Evolutionary conservation across 202 grass and related monocot genomes (phyloP).

Genomic region (Cymbopogon flexuosus): DNA sequence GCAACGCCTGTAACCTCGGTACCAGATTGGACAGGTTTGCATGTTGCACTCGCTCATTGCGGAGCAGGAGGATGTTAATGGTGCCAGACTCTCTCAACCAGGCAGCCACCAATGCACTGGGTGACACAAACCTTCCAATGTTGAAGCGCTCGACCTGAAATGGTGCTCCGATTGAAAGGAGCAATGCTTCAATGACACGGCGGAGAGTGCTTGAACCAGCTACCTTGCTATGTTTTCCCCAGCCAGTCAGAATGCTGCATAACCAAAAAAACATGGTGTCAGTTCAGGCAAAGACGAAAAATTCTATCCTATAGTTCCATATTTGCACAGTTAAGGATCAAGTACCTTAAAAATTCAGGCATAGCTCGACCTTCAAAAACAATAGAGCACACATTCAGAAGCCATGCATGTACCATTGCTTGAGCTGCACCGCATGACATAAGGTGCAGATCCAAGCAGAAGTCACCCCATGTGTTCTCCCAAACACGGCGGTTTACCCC

Average conservation of each 20-base stretch:
- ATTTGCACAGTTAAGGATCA: constrained; percentile 11
- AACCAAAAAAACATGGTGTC: constrained; percentile 4
- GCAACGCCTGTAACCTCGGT: constrained; percentile 61
- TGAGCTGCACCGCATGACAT: constrained; percentile 97
- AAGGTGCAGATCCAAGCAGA: constrained; percentile 83
- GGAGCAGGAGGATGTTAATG: constrained; percentile 66
- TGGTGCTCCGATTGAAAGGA: constrained; percentile 76
- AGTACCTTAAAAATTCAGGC: constrained; percentile 85
- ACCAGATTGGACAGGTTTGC: constrained; percentile 36
- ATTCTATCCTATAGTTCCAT: not conserved
- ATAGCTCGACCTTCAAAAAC: constrained; percentile 75
- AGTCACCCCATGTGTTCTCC: constrained; percentile 85
- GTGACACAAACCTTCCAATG: constrained; percentile 75
- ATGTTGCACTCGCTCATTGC: constrained; percentile 40
- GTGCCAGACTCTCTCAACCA: constrained; percentile 79
- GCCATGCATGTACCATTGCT: constrained; percentile 91
- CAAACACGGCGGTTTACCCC: constrained; percentile 76
- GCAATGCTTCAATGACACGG: constrained; percentile 53
- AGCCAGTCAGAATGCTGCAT: constrained; percentile 87
- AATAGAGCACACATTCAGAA: constrained; percentile 73
- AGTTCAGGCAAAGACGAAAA: not conserved
- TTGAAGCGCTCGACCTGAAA: constrained; percentile 87
- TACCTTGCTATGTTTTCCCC: constrained; percentile 96
- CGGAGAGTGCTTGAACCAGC: constrained; percentile 78
- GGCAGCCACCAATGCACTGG: constrained; percentile 63